Conservation (phyloP, 805 yeast genomes). For the Starmerella riodocensis region DNA sequence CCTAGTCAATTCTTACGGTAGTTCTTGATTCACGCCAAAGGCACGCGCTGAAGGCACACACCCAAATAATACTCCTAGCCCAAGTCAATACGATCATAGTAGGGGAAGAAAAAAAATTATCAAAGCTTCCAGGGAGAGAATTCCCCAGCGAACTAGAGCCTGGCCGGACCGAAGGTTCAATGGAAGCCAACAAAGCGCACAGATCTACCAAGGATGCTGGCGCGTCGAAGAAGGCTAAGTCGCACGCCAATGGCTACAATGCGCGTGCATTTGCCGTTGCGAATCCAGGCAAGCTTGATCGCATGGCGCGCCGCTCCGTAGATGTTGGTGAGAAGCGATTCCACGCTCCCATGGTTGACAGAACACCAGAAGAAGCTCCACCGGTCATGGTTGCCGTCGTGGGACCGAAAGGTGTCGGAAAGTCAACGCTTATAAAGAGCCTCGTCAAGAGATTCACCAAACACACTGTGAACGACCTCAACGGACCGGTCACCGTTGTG, state of each 20-base stretch:
- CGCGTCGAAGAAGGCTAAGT: slow-evolving; percentile 66
- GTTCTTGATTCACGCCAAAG: too few relatives aligned
- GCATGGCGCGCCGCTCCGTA: slow-evolving; percentile 69
- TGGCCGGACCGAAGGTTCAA: not conserved
- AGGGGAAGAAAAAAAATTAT: not conserved
- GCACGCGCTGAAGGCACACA: too few relatives aligned
- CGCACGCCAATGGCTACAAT: slow-evolving; percentile 76
- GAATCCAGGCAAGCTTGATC: slow-evolving; percentile 74
- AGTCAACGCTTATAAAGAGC: slow-evolving; percentile 82
- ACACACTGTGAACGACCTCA: slow-evolving; percentile 69
- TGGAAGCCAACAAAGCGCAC: slow-evolving; percentile 70
- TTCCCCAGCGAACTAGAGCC: not conserved
- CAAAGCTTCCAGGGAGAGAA: too few relatives aligned
- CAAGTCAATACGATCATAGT: too few relatives aligned
- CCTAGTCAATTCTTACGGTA: too few relatives aligned
- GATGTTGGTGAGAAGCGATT: slow-evolving; percentile 70
- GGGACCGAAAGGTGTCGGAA: slow-evolving; percentile 99
- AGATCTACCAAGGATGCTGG: slow-evolving; percentile 41
- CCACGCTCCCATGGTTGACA: slow-evolving; percentile 95
- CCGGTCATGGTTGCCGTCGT: slow-evolving; percentile 94
- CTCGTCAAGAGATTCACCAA: slow-evolving; percentile 78
- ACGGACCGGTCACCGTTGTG: slow-evolving; percentile 94
- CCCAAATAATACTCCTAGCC: too few relatives aligned
- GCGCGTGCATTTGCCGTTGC: slow-evolving; percentile 74
- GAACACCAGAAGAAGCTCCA: slow-evolving; percentile 96